Conservation (phyloP, 805 yeast species). For the Saccharomycopsis javanensis region DNA sequence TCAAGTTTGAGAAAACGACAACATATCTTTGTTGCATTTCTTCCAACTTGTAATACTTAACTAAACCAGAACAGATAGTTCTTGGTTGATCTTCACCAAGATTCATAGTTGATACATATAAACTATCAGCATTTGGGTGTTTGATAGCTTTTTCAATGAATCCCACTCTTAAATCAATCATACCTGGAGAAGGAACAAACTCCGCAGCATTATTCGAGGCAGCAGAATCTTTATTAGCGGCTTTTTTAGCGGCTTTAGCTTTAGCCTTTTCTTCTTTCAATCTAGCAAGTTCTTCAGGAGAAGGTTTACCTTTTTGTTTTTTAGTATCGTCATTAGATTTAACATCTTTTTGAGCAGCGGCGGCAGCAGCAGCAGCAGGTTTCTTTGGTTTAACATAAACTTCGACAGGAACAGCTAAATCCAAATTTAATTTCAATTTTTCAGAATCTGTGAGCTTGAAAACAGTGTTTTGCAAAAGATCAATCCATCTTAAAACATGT, state of each 20-base stretch:
- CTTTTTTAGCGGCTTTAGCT: constrained; percentile 37
- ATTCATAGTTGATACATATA: constrained; percentile 93
- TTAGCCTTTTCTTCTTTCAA: constrained; percentile 27
- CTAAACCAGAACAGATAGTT: constrained; percentile 96
- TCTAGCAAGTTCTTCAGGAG: constrained; percentile 24
- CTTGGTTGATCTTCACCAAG: constrained; percentile 90
- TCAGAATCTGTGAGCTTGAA: constrained; percentile 37
- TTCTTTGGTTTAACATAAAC: constrained; percentile 48
- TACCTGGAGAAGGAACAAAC: constrained; percentile 68
- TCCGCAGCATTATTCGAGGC: constrained; percentile 34
- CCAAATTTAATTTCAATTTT: constrained; percentile 46
- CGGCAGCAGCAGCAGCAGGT: constrained; percentile 26
- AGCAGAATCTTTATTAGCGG: constrained; percentile 44
- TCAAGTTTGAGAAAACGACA: constrained; percentile 87
- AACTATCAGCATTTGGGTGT: constrained; percentile 96
- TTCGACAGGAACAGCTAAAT: constrained; percentile 65
- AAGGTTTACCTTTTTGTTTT: constrained; percentile 19
- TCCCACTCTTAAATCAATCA: constrained; percentile 91
- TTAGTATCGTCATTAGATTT: no score
- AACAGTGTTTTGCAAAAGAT: constrained; percentile 65
- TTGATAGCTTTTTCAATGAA: constrained; percentile 91
- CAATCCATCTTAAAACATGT: constrained; percentile 90
- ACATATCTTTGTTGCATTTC: constrained; percentile 93
- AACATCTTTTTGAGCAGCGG: no score
- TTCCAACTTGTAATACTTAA: constrained; percentile 79